phyloP scores from a whole-genome alignment of 345 rosid genomes.

The Turritis glabra region DNA sequence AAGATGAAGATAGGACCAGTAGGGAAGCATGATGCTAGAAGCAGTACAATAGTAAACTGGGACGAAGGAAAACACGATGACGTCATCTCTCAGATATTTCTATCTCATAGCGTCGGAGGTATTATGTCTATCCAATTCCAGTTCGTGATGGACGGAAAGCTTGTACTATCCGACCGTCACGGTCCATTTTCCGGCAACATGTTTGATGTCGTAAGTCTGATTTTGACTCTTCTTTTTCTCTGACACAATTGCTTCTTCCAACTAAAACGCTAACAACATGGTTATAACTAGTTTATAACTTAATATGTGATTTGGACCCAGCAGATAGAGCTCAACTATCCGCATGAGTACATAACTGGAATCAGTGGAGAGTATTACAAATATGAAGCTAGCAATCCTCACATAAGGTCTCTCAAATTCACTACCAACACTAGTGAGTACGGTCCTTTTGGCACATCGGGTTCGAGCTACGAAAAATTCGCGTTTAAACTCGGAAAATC shows the following conservation, averaged over 20 bases:
- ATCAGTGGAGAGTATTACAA: slow-evolving; percentile 37
- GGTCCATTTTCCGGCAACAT: slow-evolving; percentile 34
- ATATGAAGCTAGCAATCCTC: slow-evolving; percentile 34
- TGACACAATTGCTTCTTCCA: background rate
- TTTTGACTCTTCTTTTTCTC: background rate
- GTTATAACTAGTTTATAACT: slow-evolving; percentile 2
- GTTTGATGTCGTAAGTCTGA: slow-evolving; percentile 37
- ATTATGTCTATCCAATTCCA: slow-evolving; percentile 38
- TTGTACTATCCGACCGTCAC: slow-evolving; percentile 30
- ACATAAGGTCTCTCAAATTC: slow-evolving; percentile 35
- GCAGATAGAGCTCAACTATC: slow-evolving; percentile 36
- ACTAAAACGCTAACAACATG: background rate
- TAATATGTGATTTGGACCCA: slow-evolving; percentile 21
- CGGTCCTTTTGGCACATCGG: slow-evolving; percentile 31
- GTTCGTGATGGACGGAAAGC: slow-evolving; percentile 20
- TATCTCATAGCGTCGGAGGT: slow-evolving; percentile 19
- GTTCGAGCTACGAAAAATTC: slow-evolving; percentile 14
- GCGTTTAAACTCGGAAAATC: slow-evolving; percentile 31
- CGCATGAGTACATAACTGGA: slow-evolving; percentile 34
- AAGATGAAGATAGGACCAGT: slow-evolving; percentile 38
- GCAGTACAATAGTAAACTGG: slow-evolving; percentile 30
- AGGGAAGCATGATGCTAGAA: slow-evolving; percentile 41
- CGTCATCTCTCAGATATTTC: slow-evolving; percentile 32
- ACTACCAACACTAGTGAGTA: slow-evolving; percentile 31
- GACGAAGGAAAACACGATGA: slow-evolving; percentile 34